Evolutionary conservation across 345 rosid genomes (phyloP), one percentile per base, ranked within the genome.

Genomic region (Pistacia atlantica): DNA sequence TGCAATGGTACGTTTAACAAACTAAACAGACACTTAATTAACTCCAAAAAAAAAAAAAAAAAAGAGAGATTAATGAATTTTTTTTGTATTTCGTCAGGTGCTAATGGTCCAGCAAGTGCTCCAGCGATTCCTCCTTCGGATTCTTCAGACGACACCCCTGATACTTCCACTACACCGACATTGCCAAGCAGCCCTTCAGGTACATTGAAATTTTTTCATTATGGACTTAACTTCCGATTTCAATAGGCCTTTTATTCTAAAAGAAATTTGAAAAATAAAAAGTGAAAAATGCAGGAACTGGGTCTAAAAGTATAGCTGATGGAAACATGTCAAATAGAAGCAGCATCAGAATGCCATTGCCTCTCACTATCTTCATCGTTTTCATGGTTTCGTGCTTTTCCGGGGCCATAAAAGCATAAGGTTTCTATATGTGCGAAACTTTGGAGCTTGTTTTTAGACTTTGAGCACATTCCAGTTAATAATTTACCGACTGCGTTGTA

Each of bases 301-400:
- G 83, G 35, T 86, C 87, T 17, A 84, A 82, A 75, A 80, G 85
- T 31, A 75, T 83, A 48, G 42, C 77, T 11, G 65, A 33, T 20
- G 79, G 75, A 16, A 12, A 2, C 54, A 22, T 42, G 6, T 73
- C 76, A 11, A 51, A 65, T 16, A 71, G 71, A 65, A 75, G 71
- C 64, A 66, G 17, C 45, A 58, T 20, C 1, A 25, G 28, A 56
- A 65, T 65, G 64, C 56, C 71, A 65, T 25, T 75, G 9, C 56
- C 54, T 48, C 35, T 75, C 71, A 65, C 52, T 5, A 45, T 55
- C 42, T 55, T 65, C 17, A 3, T 55, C 56, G 65, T 75, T 25
- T 55, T 65, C 63, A 20, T 55, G 52, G 64, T 54, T 20, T 75
- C 78, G 17, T 65, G 71, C 63, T 37, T 75, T 16, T 64, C 77